Conservation (phyloP, 129 eudicot genomes). For the Flaveria ramosissima region DNA sequence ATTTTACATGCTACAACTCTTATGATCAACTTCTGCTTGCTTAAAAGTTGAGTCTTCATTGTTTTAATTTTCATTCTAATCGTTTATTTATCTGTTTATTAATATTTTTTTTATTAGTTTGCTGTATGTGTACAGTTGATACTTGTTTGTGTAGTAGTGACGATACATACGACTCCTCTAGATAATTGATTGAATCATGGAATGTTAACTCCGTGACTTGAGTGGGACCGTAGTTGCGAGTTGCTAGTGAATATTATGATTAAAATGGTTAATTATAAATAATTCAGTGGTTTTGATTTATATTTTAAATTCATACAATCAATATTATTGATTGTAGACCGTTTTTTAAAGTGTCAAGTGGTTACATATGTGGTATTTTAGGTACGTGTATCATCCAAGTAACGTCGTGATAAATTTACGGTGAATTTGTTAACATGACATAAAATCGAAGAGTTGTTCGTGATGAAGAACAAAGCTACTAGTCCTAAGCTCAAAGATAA, state of each 20-base stretch:
- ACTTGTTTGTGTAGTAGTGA: too few relatives aligned
- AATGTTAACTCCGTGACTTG: too few relatives aligned
- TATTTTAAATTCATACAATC: not conserved
- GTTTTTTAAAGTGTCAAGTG: not conserved
- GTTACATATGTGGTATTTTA: not conserved
- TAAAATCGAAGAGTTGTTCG: too few relatives aligned
- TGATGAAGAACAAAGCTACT: too few relatives aligned
- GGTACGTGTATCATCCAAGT: not conserved
- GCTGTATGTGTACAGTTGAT: too few relatives aligned
- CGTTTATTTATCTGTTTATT: not conserved
- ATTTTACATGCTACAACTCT: conserved; percentile 11
- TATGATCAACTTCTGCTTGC: not conserved
- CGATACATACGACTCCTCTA: too few relatives aligned
- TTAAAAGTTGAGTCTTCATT: not conserved
- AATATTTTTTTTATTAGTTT: not conserved
- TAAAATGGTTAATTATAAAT: too few relatives aligned
- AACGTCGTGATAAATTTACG: not conserved
- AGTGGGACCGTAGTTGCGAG: too few relatives aligned
- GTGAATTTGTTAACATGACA: not conserved
- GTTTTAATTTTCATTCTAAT: not conserved
- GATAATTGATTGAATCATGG: too few relatives aligned
- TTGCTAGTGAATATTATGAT: too few relatives aligned
- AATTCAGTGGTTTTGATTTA: too few relatives aligned
- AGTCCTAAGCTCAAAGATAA: too few relatives aligned
- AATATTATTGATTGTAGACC: not conserved